Base-by-base conservation (phyloP, 2,329 filamentous ascomycete species). In the Exophiala lecanii-corni region DNA sequence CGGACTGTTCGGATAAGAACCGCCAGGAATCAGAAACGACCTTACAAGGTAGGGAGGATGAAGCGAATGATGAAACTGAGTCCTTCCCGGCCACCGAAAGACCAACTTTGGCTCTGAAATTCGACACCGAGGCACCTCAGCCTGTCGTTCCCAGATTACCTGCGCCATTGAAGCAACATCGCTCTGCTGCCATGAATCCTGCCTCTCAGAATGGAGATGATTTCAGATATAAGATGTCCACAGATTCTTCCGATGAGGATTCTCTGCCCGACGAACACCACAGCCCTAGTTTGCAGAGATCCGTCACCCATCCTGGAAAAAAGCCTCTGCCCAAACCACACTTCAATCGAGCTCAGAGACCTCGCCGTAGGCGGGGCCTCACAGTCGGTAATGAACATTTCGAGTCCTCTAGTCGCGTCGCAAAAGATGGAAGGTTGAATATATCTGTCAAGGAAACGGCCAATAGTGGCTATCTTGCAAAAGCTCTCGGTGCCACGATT, bases 391-490 rank as follows among this genome's bases (percentile, higher is more conserved):
- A 53, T 19, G 47, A 56, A 9, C 48, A 46, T 37, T 51, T 56
- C 37, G 31, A 43, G 21, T 39, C 48, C 9, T 37, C 28, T 16
- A 82, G 82, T 17, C 79, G 71, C 49, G 74, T 86, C 1, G 79
- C 75, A 2, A 73, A 68, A 35, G 84, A 89, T 59, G 85, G 85
- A 0, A 74, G 85, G 16, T 63, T 89, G 36, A 79, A 78, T 49
- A 85, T 89, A 49, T 83, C 80, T 3, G 73, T 89, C 56, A 81
- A 82, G 40, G 84, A 89, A 58, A 82, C 77, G 1, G 74, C 74
- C 43, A 79, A 82, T 51, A 81, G 70, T 1, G 84, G 84, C 9
- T 87, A 86, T 54, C 69, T 89, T 18, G 82, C 82, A 32, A 87
- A 88, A 57, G 82, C 83, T 2, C 67, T 89, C 0, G 84, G 83